Percentiles rank a stretch among this genome's conserved stretches.
These are phyloP conservation scores for Pyrrhoderma lamaoense DNA, from an alignment of 1,284 basidiomycete species.

Conservation along the genomic window DNA sequence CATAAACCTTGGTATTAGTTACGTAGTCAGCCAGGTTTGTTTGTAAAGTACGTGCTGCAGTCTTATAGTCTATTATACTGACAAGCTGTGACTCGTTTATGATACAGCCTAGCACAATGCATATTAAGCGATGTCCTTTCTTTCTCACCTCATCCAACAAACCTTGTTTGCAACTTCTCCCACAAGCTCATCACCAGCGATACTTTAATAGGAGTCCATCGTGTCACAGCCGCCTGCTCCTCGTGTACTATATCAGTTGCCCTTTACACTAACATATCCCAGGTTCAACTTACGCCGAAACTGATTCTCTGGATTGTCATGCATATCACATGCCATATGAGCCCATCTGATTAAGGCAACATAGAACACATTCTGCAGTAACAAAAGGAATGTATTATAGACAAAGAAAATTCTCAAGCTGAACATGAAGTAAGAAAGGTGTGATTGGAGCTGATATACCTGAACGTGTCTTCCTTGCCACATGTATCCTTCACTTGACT, in stretches of 20 bases:
- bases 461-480: constrained; percentile 38
- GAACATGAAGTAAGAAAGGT: constrained; percentile 55
- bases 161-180: constrained; percentile 10
- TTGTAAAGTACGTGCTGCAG: no score
- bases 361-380: constrained; percentile 1
- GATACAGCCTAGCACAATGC: no score
- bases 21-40: no score
- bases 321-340: constrained; percentile 1
- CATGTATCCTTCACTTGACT: constrained; percentile 57
- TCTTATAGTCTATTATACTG: no score
- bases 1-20: no score
- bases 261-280: neutral
- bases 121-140: constrained; percentile 3
- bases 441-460: constrained; percentile 81
- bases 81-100: no score
- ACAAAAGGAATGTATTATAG: constrained; percentile 9
- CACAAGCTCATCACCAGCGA: neutral
- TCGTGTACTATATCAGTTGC: constrained; percentile 7
- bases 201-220: constrained; percentile 12
- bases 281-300: constrained; percentile 2
- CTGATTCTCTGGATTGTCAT: constrained; percentile 19
- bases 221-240: constrained; percentile 15
- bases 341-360: neutral
- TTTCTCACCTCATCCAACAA: constrained; percentile 4
- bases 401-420: constrained; percentile 33